Percentiles rank a stretch among this genome's conserved stretches.
phyloP scores from a whole-genome alignment of 768 basidiomycete genomes.

The Kwoniella mangroviensis region DNA sequence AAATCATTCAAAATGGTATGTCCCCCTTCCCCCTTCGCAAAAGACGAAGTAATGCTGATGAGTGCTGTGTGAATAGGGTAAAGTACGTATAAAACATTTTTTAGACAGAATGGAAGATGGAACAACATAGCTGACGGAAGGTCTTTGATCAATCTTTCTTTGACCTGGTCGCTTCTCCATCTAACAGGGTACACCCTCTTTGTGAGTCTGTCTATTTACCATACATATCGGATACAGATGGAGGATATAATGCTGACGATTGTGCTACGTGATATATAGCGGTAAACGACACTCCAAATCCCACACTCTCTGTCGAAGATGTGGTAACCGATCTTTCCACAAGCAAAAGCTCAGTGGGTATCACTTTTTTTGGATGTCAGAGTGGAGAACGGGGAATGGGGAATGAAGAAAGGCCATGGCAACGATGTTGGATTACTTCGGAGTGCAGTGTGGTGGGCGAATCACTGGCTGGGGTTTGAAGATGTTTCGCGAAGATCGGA shows the following conservation, averaged over 20 bases:
- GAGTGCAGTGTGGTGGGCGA: too few species aligned
- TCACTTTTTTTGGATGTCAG: neutral
- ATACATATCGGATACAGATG: neutral
- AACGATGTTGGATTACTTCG: too few species aligned
- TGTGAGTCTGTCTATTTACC: conserved; percentile 65
- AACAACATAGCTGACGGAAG: conserved; percentile 69
- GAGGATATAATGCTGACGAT: neutral
- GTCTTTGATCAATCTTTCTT: conserved; percentile 60
- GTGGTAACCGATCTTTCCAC: conserved; percentile 94
- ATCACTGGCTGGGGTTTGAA: too few species aligned
- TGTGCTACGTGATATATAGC: conserved; percentile 28
- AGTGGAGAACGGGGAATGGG: neutral
- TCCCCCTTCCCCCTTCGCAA: conserved; percentile 4
- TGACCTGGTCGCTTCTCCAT: conserved; percentile 52
- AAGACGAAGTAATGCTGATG: neutral
- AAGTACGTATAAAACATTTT: conserved; percentile 32
- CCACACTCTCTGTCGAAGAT: conserved; percentile 96
- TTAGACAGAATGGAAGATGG: neutral
- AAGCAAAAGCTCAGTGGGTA: conserved; percentile 93
- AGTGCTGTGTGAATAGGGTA: conserved; percentile 28
- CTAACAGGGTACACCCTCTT: conserved; percentile 86
- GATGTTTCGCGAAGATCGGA: too few species aligned
- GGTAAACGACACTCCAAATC: conserved; percentile 98
- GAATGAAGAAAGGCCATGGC: too few species aligned
- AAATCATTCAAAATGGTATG: conserved; percentile 47